A percentile compares a stretch with the other conserved stretches of the same genome.
Evolutionary conservation across 805 yeast genomes (phyloP).

Genomic region (Pichia exigua): DNA sequence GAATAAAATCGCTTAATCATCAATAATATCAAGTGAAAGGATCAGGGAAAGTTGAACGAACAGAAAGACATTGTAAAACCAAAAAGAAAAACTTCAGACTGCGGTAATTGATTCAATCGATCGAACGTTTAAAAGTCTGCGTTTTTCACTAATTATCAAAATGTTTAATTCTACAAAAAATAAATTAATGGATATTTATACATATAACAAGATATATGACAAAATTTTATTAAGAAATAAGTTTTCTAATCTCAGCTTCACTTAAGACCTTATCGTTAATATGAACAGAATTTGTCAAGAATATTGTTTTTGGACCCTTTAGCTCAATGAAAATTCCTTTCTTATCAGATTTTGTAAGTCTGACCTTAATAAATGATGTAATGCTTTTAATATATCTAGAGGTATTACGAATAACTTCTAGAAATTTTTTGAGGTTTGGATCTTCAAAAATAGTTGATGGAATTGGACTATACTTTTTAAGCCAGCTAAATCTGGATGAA

Average conservation of each 20-base stretch:
- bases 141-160: neutral
- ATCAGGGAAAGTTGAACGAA: neutral
- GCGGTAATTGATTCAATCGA: neutral
- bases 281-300: conserved; percentile 23
- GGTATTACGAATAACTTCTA: neutral
- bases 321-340: conserved; percentile 22
- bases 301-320: conserved; percentile 27
- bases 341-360: neutral
- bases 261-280: conserved; percentile 19
- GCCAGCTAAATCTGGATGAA: neutral
- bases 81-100: neutral
- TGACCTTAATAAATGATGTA: neutral
- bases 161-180: neutral
- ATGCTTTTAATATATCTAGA: neutral
- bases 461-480: neutral
- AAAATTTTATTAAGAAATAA: conserved; percentile 4
- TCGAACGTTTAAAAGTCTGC: too few relatives aligned
- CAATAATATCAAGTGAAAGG: neutral
- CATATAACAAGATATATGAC: too few relatives aligned
- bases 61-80: neutral
- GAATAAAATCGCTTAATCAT: neutral
- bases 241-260: conserved; percentile 18
- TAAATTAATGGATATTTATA: neutral
- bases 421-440: neutral
- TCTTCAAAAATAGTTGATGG: neutral